Conservation (phyloP, 345 rosid species). For the Hypericum perforatum region DNA sequence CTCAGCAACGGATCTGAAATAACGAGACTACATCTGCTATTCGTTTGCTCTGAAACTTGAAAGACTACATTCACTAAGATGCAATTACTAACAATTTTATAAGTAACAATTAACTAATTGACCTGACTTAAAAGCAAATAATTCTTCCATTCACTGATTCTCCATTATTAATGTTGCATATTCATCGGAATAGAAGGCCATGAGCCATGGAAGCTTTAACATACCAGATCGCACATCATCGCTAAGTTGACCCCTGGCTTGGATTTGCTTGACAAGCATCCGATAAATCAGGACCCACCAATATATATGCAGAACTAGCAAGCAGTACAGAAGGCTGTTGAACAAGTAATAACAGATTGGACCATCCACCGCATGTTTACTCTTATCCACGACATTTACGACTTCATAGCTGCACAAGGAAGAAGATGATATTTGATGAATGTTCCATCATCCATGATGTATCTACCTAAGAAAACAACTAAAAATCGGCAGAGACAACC, state of each 20-base stretch:
- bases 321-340: slow-evolving; percentile 22
- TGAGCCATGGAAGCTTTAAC: background rate
- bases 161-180: background rate
- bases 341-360: slow-evolving; percentile 23
- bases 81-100: no score
- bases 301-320: slow-evolving; percentile 25
- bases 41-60: no score
- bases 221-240: slow-evolving; percentile 30
- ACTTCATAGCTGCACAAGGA: slow-evolving; percentile 18
- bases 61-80: no score
- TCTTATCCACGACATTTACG: slow-evolving; percentile 16
- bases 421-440: background rate
- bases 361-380: slow-evolving; percentile 17
- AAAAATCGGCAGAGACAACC: no score
- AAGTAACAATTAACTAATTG: no score
- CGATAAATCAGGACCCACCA: slow-evolving; percentile 30
- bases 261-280: slow-evolving; percentile 31
- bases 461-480: no score
- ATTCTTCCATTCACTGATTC: no score
- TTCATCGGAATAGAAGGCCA: background rate
- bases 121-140: no score
- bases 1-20: no score
- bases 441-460: background rate
- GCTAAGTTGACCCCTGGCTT: slow-evolving; percentile 25
- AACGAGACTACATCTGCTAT: no score